Evolutionary conservation across 2,329 filamentous ascomycete species (phyloP), one percentile per base, ranked within the genome.

Genomic region (Dichotomopilus funicola): DNA sequence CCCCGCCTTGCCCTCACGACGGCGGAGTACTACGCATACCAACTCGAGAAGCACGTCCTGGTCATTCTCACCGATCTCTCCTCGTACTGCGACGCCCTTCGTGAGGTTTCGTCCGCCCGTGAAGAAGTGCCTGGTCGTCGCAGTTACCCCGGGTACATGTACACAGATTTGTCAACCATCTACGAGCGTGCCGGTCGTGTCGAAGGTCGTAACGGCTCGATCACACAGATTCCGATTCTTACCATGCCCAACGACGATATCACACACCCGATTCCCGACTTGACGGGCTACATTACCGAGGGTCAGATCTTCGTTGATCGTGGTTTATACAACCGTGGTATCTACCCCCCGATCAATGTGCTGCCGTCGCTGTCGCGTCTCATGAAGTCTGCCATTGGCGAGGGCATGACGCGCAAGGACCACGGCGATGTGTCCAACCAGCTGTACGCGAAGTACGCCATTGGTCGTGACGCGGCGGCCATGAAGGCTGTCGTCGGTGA

Each of bases 201-300:
- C 50, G 80, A 90, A 68, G 95, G 95, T 66, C 89, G 95, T 66
- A 96, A 97, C 68, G 94, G 95, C 59, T 99, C 94, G 67, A 99
- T 99, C 67, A 99, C 95, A 19, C 94, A 99, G 77, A 96, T 99
- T 67, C 94, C 94, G 58, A 99, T 99, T 71, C 74, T 99, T 75
- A 96, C 94, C 65, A 99, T 99, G 94, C 94, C 94, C 68, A 99
- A 99, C 83, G 92, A 99, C 71, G 92, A 99, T 75, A 99, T 99
- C 70, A 99, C 94, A 44, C 94, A 99, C 72, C 95, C 94, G 42
- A 99, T 99, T 71, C 95, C 95, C 61, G 94, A 99, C 79, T 79
- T 99, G 78, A 99, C 94, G 61, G 94, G 94, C 55, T 99, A 97
- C 77, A 99, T 99, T 71, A 99, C 94, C 19, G 94, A 99, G 77